Evolutionary conservation across 2,329 filamentous ascomycete genomes (phyloP), one percentile per base, ranked within the genome.

Genomic region (Colletotrichum magnum): DNA sequence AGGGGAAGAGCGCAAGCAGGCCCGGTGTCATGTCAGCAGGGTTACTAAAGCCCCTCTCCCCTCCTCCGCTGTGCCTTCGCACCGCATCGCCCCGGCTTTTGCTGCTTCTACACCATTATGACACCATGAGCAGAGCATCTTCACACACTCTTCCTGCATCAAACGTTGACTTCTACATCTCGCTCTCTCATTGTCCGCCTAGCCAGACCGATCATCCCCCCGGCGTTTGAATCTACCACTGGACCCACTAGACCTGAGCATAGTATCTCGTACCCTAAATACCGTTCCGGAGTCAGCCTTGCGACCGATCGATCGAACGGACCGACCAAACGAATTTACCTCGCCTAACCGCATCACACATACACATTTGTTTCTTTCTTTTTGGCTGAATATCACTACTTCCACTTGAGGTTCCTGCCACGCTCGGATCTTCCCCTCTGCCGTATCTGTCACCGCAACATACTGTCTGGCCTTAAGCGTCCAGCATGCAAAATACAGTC

Each of bases 401-500:
- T 3, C 15, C 6, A 6, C 45, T 18, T 48, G 15, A 48, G 15
- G 15, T 10, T 10, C 45, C 18, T n/a, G 41, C 16, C 10, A 48
- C 21, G 21, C 48, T 21, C n/a, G 18, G 7, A 12, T 24, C 48
- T 15, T 51, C 2, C 1, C 6, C 24, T n/a, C 21, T 21, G 48
- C 6, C 51, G 24, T 59, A 9, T 45, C 6, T 10, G 21, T 39
- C 39, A 36, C 32, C 21, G 7, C 13, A 15, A 28, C 50, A 12
- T 16, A 21, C 7, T 18, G 7, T 36, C 26, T 15, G 21, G 13
- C n/a, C 45, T 58, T 13, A 36, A 53, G 59, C 18, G 24, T 4
- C 21, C 51, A 74, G 58, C 57, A 82, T 82, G 80, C 77, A 77
- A 72, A 78, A 79, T 65, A 73, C 73, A 28, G 71, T 76, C 56